Conservation (phyloP, 169 alveolate genomes). For the Plasmodium blacklocki region DNA sequence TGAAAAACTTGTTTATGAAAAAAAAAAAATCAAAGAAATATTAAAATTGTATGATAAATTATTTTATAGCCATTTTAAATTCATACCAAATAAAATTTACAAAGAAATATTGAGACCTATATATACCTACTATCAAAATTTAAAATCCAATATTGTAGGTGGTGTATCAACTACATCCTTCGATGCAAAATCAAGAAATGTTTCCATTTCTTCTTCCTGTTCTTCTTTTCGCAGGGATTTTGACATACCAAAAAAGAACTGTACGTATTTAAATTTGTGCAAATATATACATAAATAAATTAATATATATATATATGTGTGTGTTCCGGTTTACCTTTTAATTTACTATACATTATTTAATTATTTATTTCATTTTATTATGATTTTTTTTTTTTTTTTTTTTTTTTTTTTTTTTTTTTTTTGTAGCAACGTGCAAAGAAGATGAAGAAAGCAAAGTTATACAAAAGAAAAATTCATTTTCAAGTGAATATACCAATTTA, state of each 20-base stretch:
- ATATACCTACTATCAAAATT: slow-evolving; percentile 67
- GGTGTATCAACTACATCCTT: slow-evolving; percentile 4
- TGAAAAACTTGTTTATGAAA: slow-evolving; percentile 54
- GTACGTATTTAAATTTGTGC: slow-evolving; percentile 13
- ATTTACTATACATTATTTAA: no score
- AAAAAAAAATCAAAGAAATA: slow-evolving; percentile 75
- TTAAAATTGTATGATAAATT: slow-evolving; percentile 75
- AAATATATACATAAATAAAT: neutral
- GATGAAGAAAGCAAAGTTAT: slow-evolving; percentile 5
- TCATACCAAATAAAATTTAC: slow-evolving; percentile 71
- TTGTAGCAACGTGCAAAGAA: slow-evolving; percentile 10
- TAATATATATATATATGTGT: neutral
- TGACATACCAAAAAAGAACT: slow-evolving; percentile 15
- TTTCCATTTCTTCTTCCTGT: neutral
- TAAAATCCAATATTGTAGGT: slow-evolving; percentile 37
- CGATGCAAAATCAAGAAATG: slow-evolving; percentile 28
- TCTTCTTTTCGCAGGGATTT: slow-evolving; percentile 19
- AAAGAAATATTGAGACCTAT: slow-evolving; percentile 76
- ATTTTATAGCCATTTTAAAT: slow-evolving; percentile 70
- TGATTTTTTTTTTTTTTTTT: neutral
- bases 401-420: slow-evolving; percentile 3
- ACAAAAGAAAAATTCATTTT: neutral
- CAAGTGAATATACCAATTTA: slow-evolving; percentile 19
- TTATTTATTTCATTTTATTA: no score
- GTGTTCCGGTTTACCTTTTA: no score